Evolutionary conservation across 768 basidiomycete species (phyloP), one percentile per base, ranked within the genome.

Genomic region (Auriculariales sp.): DNA sequence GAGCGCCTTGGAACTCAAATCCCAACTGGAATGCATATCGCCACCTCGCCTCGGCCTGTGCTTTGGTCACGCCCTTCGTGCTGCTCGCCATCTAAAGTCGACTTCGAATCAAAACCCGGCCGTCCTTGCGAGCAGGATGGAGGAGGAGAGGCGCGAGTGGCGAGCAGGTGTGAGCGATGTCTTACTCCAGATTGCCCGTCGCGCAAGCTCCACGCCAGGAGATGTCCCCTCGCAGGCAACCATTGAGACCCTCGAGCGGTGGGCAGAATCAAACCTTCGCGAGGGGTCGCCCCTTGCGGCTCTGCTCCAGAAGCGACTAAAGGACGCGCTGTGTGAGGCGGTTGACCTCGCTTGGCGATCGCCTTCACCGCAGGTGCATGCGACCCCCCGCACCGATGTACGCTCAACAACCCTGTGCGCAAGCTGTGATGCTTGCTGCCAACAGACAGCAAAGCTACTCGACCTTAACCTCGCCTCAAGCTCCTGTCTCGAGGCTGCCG

Each of bases 121-220:
- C n/a, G n/a, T n/a, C n/a, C n/a, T n/a, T n/a, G n/a, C n/a, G n/a
- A n/a, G n/a, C 31, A 7, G 31, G 9, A 32, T 15, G 46, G 1
- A 19, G 29, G n/a, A 17, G 17, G 31, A 51, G 11, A 54, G 61
- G 52, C 73, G 73, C 53, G 70, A 70, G 54, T 78, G 81, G 75
- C 68, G 67, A 51, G 61, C 60, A 44, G 69, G 73, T 50, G 78
- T 78, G 61, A 71, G 74, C 53, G 81, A 79, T 55, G 72, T 89
- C 52, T 75, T 83, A 17, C 65, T 91, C 47, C 89, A 92, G 61
- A 68, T 91, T 45, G 81, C 83, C 4, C 74, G 73, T 60, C 77
- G 83, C 35, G 84, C 83, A 19, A 72, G 69, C 42, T 72, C 76
- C 53, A n/a, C n/a, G n/a, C n/a, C n/a, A n/a, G 46, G 34, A 51